phyloP scores from a whole-genome alignment of 805 yeast species.

The Candida boidinii region DNA sequence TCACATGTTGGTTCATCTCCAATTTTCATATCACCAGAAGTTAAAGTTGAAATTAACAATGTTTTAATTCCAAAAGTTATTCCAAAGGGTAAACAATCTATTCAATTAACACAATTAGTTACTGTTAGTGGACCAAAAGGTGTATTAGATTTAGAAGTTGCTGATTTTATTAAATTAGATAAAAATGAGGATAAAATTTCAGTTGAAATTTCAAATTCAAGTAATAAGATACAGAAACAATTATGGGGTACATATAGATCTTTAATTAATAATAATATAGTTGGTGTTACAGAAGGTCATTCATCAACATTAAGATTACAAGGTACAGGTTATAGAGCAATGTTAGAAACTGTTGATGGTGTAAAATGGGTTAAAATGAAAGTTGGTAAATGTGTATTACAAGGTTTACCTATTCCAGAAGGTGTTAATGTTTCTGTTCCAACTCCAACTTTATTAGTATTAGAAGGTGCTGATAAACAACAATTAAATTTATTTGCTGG shows the following conservation, averaged over 20 bases:
- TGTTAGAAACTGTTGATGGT: conserved; percentile 51
- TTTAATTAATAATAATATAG: conserved; percentile 62
- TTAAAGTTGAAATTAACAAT: conserved; percentile 36
- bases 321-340: conserved; percentile 96
- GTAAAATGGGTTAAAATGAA: conserved; percentile 61
- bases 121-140: conserved; percentile 78
- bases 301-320: conserved; percentile 77
- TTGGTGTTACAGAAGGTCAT: conserved; percentile 93
- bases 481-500: conserved; percentile 86
- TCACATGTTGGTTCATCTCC: conserved; percentile 83
- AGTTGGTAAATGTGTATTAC: conserved; percentile 80
- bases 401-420: conserved; percentile 68
- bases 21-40: conserved; percentile 56
- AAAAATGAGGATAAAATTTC: conserved; percentile 25
- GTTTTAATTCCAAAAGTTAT: conserved; percentile 50
- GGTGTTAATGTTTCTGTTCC: conserved; percentile 73
- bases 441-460: conserved; percentile 72
- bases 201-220: conserved; percentile 47
- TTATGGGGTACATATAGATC: conserved; percentile 96
- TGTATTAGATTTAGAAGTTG: conserved; percentile 49
- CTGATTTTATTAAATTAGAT: conserved; percentile 54
- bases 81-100: conserved; percentile 56
- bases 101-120: conserved; percentile 49
- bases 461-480: conserved; percentile 86
- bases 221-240: conserved; percentile 64